Conservation (phyloP, 2,329 filamentous ascomycete species). For the Fusarium sarcochroum region DNA sequence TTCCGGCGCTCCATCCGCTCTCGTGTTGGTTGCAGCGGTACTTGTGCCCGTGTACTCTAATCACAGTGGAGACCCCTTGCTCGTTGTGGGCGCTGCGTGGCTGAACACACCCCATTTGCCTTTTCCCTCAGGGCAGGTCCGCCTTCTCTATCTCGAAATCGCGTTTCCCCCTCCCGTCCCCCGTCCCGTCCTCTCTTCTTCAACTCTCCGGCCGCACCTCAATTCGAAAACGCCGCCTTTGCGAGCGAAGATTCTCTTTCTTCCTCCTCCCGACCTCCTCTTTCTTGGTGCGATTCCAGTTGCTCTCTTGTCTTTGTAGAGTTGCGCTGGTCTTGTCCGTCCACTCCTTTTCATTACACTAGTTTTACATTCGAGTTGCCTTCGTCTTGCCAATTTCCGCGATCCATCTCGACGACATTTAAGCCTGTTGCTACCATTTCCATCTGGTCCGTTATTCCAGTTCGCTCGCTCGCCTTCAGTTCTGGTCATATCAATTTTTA, state of each 20-base stretch:
- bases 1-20: constrained; percentile 31
- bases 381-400: constrained; percentile 46
- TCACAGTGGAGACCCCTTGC: constrained; percentile 44
- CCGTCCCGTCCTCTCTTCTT: constrained; percentile 47
- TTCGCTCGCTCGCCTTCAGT: constrained; percentile 17
- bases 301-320: constrained; percentile 60
- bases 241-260: constrained; percentile 49
- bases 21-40: constrained; percentile 38
- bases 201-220: constrained; percentile 43
- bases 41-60: constrained; percentile 32
- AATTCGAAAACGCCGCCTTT: constrained; percentile 43
- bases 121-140: constrained; percentile 42
- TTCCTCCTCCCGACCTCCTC: constrained; percentile 47
- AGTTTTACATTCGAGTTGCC: constrained; percentile 44
- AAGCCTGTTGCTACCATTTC: constrained; percentile 37
- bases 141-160: constrained; percentile 49
- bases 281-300: constrained; percentile 69
- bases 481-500: constrained; percentile 18
- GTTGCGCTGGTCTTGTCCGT: constrained; percentile 73
- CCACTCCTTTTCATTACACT: constrained; percentile 65
- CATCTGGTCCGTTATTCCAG: constrained; percentile 44
- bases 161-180: constrained; percentile 43
- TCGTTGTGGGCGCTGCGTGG: constrained; percentile 43
- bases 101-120: constrained; percentile 48
- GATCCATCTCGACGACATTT: constrained; percentile 40